These are phyloP conservation scores for Beauveria caledonica DNA, from an alignment of 2,329 filamentous ascomycete genomes.

Conservation along the genomic window DNA sequence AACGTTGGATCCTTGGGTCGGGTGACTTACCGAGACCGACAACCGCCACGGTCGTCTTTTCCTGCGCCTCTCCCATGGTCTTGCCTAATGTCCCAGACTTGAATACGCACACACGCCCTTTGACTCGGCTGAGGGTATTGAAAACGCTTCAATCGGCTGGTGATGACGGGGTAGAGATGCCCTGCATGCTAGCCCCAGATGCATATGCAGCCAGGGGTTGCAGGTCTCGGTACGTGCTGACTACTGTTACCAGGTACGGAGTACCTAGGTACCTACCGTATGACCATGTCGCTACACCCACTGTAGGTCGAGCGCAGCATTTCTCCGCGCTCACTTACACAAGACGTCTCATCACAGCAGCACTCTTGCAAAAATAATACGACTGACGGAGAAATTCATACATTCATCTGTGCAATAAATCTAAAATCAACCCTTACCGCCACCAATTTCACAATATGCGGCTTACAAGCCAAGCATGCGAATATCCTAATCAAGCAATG, in stretches of 20 bases:
- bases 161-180: neutral
- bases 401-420: neutral
- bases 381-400: neutral
- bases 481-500: neutral
- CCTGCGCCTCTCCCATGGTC: neutral
- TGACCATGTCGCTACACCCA: no score
- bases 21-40: conserved; percentile 2
- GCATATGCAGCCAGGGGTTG: neutral
- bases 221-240: neutral
- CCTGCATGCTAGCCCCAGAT: neutral
- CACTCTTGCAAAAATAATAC: neutral
- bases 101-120: no score
- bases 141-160: neutral
- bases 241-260: no score
- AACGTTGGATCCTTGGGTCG: no score
- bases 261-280: no score
- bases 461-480: neutral
- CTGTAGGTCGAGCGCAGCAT: neutral
- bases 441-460: neutral
- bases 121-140: no score
- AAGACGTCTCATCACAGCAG: neutral
- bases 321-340: neutral
- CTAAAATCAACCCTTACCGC: neutral
- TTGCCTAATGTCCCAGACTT: no score
- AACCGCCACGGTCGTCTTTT: conserved; percentile 2